Conservation (phyloP, 2,329 filamentous ascomycete genomes). For the Fusarium cicatricum region DNA sequence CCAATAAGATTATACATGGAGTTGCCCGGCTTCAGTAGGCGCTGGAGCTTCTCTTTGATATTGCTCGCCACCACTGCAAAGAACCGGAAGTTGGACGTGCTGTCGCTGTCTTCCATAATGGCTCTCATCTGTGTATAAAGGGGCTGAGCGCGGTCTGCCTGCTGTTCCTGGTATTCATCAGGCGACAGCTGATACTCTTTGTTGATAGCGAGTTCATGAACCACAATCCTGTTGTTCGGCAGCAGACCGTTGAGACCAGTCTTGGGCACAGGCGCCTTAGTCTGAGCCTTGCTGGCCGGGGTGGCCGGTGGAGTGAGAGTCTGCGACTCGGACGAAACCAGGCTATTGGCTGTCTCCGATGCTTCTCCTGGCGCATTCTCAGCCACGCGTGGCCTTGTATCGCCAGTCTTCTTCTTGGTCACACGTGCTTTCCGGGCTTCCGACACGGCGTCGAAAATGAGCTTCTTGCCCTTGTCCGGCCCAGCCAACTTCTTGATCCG, state of each 20-base stretch:
- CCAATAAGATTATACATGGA: constrained; percentile 78
- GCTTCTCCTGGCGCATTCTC: constrained; percentile 53
- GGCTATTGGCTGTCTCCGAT: constrained; percentile 49
- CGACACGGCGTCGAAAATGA: constrained; percentile 78
- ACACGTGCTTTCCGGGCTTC: constrained; percentile 73
- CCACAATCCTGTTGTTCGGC: constrained; percentile 76
- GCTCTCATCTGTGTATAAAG: constrained; percentile 66
- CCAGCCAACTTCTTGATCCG: constrained; percentile 82
- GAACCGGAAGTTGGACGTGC: constrained; percentile 71
- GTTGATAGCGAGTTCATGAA: constrained; percentile 83
- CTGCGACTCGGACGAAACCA: constrained; percentile 55
- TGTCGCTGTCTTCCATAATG: constrained; percentile 72
- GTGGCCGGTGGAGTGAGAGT: constrained; percentile 64
- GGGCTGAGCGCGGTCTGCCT: constrained; percentile 57
- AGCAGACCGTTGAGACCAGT: constrained; percentile 62
- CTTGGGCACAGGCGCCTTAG: constrained; percentile 49
- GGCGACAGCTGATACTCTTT: constrained; percentile 77
- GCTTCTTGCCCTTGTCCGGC: constrained; percentile 71
- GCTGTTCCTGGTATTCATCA: constrained; percentile 66
- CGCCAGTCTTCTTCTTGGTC: constrained; percentile 71
- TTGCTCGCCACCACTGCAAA: constrained; percentile 76
- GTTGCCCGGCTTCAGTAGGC: constrained; percentile 74
- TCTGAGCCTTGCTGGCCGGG: constrained; percentile 52
- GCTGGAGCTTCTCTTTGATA: constrained; percentile 75
- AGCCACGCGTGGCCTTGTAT: constrained; percentile 74